A percentile compares a stretch with the other conserved stretches of the same genome.
phyloP scores from a whole-genome alignment of 2,329 filamentous ascomycete species.

The Aspergillus awamori region DNA sequence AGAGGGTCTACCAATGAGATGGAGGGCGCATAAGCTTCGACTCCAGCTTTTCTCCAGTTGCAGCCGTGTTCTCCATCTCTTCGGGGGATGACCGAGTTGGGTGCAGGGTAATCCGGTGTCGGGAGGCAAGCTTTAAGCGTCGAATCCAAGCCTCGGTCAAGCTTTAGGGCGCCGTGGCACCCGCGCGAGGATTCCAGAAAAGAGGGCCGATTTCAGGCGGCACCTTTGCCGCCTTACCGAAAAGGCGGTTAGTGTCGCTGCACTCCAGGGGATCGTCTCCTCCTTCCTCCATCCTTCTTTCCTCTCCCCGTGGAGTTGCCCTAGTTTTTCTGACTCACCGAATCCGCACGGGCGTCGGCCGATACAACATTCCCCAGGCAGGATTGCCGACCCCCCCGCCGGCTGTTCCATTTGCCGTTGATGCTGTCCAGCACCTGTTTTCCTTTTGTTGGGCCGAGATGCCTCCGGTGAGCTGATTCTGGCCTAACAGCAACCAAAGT shows the following conservation, averaged over 20 bases:
- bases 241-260: background rate
- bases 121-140: background rate
- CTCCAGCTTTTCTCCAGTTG: slow-evolving; percentile 9
- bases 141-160: slow-evolving; percentile 9
- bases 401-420: background rate
- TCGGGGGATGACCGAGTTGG: background rate
- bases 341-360: background rate
- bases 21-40: background rate
- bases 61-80: background rate
- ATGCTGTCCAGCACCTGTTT: background rate
- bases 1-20: background rate
- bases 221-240: background rate
- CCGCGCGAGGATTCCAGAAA: background rate
- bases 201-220: background rate
- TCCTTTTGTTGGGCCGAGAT: too few relatives aligned
- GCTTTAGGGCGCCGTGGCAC: slow-evolving; percentile 1
- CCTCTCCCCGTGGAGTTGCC: slow-evolving; percentile 1
- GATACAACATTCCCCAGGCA: background rate
- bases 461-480: background rate
- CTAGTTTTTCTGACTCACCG: background rate
- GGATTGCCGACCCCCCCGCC: slow-evolving; percentile 1
- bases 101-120: background rate
- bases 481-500: background rate
- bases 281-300: too few relatives aligned
- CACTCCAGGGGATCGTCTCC: background rate